Percentiles rank a stretch among this genome's conserved stretches.
phyloP scores from a whole-genome alignment of 768 basidiomycete genomes.

The Pisolithus orientalis region DNA sequence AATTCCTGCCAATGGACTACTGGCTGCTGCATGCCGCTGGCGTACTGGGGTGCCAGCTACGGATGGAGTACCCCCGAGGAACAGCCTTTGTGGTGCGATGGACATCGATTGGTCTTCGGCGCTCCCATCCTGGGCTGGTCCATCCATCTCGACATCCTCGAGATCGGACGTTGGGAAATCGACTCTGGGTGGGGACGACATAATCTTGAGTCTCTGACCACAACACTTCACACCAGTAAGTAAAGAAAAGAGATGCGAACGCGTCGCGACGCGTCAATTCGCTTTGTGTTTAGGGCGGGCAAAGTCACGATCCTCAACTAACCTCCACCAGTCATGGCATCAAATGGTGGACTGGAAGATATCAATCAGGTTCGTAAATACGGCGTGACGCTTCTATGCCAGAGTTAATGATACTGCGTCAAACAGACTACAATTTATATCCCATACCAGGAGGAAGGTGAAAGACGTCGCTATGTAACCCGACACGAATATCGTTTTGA shows the following conservation, averaged over 20 bases:
- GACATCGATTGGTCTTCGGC: constrained; percentile 33
- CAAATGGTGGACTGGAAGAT: constrained; percentile 16
- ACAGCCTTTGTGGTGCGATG: constrained; percentile 43
- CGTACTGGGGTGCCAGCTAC: constrained; percentile 45
- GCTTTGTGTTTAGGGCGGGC: constrained; percentile 42
- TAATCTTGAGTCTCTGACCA: constrained; percentile 16
- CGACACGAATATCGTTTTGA: background rate
- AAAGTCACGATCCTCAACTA: constrained; percentile 5
- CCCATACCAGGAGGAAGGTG: constrained; percentile 18
- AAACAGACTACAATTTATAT: constrained; percentile 26
- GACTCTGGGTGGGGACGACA: constrained; percentile 61
- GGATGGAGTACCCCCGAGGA: constrained; percentile 51
- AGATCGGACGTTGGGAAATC: constrained; percentile 59
- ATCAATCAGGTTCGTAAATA: constrained; percentile 17
- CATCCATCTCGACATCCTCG: constrained; percentile 52
- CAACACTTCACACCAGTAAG: constrained; percentile 1
- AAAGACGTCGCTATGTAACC: background rate
- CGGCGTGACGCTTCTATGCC: background rate
- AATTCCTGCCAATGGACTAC: constrained; percentile 38
- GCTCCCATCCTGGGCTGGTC: constrained; percentile 18
- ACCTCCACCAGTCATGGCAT: constrained; percentile 7
- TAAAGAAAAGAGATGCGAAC: constrained; percentile 20
- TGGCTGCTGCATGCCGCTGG: constrained; percentile 28
- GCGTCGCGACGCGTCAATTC: constrained; percentile 52
- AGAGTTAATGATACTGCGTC: constrained; percentile 5